Conservation (phyloP, 805 yeast genomes). For the Ogataea siamensis region DNA sequence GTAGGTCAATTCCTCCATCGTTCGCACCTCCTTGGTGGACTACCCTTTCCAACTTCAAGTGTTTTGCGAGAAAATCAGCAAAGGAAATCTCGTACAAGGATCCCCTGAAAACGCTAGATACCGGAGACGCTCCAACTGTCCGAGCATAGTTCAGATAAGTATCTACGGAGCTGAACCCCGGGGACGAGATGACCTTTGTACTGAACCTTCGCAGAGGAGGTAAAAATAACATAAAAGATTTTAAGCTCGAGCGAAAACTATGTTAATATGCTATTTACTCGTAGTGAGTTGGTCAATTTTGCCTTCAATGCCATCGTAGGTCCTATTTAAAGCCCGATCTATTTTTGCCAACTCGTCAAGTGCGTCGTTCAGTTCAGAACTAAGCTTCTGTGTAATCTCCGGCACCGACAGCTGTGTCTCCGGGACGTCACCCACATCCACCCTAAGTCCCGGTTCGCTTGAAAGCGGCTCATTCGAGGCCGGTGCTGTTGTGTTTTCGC, state of each 20-base stretch:
- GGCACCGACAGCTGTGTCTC: conserved; percentile 19
- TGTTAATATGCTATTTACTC: conserved; percentile 1
- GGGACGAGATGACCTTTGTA: not conserved
- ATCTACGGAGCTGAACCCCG: conserved; percentile 15
- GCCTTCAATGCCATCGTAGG: conserved; percentile 22
- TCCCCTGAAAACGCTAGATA: conserved; percentile 51
- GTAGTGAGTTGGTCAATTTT: conserved; percentile 2
- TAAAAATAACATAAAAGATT: conserved; percentile 2
- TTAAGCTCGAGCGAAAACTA: not conserved
- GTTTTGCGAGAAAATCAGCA: conserved; percentile 37
- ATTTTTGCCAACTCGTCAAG: conserved; percentile 23
- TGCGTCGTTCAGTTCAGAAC: conserved; percentile 22
- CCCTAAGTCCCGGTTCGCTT: conserved; percentile 7
- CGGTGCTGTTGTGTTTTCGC: conserved; percentile 5
- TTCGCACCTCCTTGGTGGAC: conserved; percentile 52
- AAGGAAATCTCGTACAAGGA: conserved; percentile 52
- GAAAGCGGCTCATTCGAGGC: conserved; percentile 6
- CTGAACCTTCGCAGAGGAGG: not conserved
- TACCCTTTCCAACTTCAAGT: conserved; percentile 39
- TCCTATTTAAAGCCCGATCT: conserved; percentile 23
- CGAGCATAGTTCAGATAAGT: conserved; percentile 35
- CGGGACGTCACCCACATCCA: conserved; percentile 1
- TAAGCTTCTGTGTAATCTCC: conserved; percentile 26
- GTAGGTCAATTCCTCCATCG: conserved; percentile 56
- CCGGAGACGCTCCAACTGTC: conserved; percentile 39